A percentile compares a stretch with the other conserved stretches of the same genome.
phyloP scores from a whole-genome alignment of 148 eudicot genomes.

The Dianthus caryophyllus region DNA sequence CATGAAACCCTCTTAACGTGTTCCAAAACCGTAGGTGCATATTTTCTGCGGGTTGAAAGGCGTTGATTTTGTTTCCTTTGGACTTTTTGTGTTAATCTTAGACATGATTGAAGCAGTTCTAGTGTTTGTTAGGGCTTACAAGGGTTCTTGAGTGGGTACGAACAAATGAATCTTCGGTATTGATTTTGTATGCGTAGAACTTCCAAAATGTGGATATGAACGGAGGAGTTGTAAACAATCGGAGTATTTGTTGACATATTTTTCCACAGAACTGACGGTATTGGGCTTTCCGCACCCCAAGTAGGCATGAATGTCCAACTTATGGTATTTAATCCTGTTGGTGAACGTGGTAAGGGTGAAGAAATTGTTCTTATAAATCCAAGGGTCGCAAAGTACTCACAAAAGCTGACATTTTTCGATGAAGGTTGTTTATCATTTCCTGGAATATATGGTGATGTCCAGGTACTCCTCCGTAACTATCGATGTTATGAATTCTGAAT shows the following conservation, averaged over 20 bases:
- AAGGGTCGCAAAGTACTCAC: conserved; percentile 62
- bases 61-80: neutral
- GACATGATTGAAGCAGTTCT: neutral
- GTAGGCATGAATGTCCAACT: conserved; percentile 93
- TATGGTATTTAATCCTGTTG: conserved; percentile 92
- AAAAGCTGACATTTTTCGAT: conserved; percentile 47
- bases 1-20: neutral
- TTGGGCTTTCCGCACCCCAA: conserved; percentile 99
- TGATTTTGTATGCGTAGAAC: conserved; percentile 2
- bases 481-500: neutral
- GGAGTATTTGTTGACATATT: conserved; percentile 43
- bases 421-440: conserved; percentile 99
- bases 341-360: conserved; percentile 90
- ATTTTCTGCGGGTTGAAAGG: neutral
- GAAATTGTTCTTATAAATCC: conserved; percentile 96
- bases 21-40: too few relatives aligned
- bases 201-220: conserved; percentile 13
- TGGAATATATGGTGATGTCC: conserved; percentile 70
- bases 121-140: neutral
- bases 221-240: conserved; percentile 39
- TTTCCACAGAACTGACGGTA: conserved; percentile 93
- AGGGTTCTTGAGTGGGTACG: neutral
- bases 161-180: neutral
- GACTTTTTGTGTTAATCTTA: neutral
- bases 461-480: conserved; percentile 38